Percentiles rank a stretch among this genome's conserved stretches.
phyloP scores from a whole-genome alignment of 2,329 filamentous ascomycete species.

The Trichoderma atrobrunneum region DNA sequence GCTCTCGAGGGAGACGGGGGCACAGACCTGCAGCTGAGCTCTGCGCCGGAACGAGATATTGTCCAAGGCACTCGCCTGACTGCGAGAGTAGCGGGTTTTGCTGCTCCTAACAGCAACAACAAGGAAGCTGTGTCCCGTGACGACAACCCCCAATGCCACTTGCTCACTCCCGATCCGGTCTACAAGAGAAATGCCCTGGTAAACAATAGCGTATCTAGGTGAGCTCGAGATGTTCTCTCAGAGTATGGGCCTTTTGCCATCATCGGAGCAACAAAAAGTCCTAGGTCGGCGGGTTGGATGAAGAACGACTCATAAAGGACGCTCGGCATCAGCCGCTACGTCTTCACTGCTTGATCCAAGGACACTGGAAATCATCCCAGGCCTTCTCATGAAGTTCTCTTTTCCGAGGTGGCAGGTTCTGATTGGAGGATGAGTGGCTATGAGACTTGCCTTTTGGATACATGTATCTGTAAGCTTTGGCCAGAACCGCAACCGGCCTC shows the following conservation, averaged over 20 bases:
- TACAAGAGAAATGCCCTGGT: constrained; percentile 44
- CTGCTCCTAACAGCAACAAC: background rate
- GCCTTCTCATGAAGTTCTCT: constrained; percentile 20
- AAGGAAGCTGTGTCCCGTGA: background rate
- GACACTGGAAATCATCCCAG: constrained; percentile 18
- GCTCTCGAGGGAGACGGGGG: constrained; percentile 43
- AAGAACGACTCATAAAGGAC: background rate
- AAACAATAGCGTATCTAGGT: constrained; percentile 33
- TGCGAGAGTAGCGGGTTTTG: background rate
- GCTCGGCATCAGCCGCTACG: constrained; percentile 13
- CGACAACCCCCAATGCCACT: background rate
- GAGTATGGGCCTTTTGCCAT: constrained; percentile 33
- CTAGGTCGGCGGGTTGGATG: constrained; percentile 12
- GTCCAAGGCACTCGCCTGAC: background rate
- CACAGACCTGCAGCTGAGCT: constrained; percentile 27
- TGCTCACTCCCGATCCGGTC: constrained; percentile 26
- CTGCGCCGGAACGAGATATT: constrained; percentile 28
- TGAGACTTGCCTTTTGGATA: background rate
- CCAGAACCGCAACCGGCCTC: background rate
- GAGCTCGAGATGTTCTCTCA: constrained; percentile 42
- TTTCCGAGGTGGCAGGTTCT: constrained; percentile 16
- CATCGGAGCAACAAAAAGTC: constrained; percentile 13
- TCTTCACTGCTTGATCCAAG: constrained; percentile 22
- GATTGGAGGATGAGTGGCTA: background rate
- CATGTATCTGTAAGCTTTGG: background rate